Conservation (phyloP, 169 alveolate genomes). For the Plasmodium berghei region DNA sequence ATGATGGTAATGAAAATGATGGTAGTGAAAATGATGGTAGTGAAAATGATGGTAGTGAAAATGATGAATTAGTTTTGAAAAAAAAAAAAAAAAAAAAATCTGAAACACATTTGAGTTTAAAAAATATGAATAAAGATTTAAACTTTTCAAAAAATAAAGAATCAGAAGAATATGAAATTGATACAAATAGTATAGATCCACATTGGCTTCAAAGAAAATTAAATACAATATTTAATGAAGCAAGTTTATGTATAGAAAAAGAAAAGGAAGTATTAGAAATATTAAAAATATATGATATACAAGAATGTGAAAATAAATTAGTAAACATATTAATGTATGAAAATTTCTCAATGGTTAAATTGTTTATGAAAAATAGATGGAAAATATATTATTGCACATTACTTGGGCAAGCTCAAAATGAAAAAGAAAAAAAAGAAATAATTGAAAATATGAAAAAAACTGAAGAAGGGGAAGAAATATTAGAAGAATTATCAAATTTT, state of each 20-base stretch:
- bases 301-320: constrained; percentile 95
- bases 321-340: constrained; percentile 93
- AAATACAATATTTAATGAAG: constrained; percentile 87
- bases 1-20: constrained; percentile 9
- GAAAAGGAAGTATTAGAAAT: constrained; percentile 91
- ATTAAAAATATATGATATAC: constrained; percentile 89
- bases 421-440: constrained; percentile 90
- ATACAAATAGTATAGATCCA: constrained; percentile 92
- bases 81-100: constrained; percentile 81
- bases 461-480: constrained; percentile 90
- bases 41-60: constrained; percentile 58
- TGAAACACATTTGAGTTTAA: constrained; percentile 60
- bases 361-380: constrained; percentile 90
- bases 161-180: constrained; percentile 59
- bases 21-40: constrained; percentile 55
- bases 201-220: constrained; percentile 97
- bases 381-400: constrained; percentile 93
- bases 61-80: constrained; percentile 76
- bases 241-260: constrained; percentile 89
- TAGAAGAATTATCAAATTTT: constrained; percentile 87
- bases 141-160: constrained; percentile 2
- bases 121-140: constrained; percentile 48
- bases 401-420: constrained; percentile 95
- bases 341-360: constrained; percentile 92
- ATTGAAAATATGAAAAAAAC: constrained; percentile 86